Evolutionary conservation across 2,329 filamentous ascomycete species (phyloP), one percentile per base, ranked within the genome.

Genomic region (Ophiognomonia clavigignenti-juglandacearum): DNA sequence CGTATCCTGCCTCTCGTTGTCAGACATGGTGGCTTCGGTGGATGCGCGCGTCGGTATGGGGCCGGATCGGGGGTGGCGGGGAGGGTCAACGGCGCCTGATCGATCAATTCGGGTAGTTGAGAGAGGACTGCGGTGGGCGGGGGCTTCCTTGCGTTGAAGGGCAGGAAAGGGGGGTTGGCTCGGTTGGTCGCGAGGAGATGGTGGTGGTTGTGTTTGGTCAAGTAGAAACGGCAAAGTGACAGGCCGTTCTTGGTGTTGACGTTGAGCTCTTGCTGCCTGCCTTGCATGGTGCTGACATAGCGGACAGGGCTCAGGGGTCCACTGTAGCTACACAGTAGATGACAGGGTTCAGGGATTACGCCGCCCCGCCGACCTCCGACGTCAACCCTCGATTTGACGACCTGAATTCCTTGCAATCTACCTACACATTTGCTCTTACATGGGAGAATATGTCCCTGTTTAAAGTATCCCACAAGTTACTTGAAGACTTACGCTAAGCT

Each of bases 1-100:
- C 63, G 87, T 86, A 64, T 84, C 77, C 59, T 84, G 70, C 66
- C 78, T 75, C 69, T 81, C 78, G 60, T 74, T 70, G 55, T 82
- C 77, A 56, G 75, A 69, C 55, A 71, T 66, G 74, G 77, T 79
- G 55, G 47, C 41, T 32, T 48, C 35, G 41, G 22, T 18, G 40
- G 34, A 49, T 16, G 31, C 16, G 31, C 27, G 36, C 16, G 36
- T 1, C 13, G 31, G 29, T n/a, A 11, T 39, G 8, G 6, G 27
- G 29, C 29, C 5, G 29, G 10, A 31, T 13, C 29, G 29, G n/a
- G 29, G 10, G 11, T 31, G 29, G 36, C 29, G 16, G 22, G n/a
- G 10, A 27, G 19, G n/a, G n/a, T n/a, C n/a, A n/a, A n/a, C n/a
- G n/a, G n/a, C n/a, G 19, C 11, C 18, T 13, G 11, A 39, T 27